Base-by-base conservation (phyloP, 2,329 filamentous ascomycete species). In the Beauveria caledonica region DNA sequence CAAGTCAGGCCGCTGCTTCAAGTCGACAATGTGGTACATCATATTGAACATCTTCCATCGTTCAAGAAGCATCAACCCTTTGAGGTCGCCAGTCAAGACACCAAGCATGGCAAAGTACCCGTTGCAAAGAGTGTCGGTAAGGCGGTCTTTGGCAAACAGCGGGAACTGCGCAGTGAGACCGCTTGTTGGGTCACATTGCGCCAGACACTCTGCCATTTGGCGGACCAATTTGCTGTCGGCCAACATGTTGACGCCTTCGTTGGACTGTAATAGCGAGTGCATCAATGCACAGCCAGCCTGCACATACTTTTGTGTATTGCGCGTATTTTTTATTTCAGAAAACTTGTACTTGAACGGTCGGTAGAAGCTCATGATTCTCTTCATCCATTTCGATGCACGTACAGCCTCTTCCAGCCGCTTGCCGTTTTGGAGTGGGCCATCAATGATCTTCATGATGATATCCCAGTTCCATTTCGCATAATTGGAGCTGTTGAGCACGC, bases 41-140 rank as follows among this genome's bases (percentile, higher is more conserved):
- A 99, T 99, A 73, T 97, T 97, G 76, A 97, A 92, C 81, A 99
- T 95, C 67, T 92, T 90, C 93, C 94, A 97, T 67, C 91, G 82
- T 71, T 97, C 93, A 69, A 99, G 84, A 76, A 99, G 93, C 63
- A 88, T 86, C 25, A 97, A 80, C 0, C 94, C 94, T 66, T 88
- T 90, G 0, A 83, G 77, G 68, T 96, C 91, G 58, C 87, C 87
- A 67, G 89, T 97, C 61, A 99, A 76, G 11, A 90, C 86, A 8
- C 94, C 95, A 2, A 99, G 77, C 79, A 99, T 90, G 15, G 92
- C 85, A 72, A 99, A 96, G 72, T 99, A 99, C 11, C 95, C 95
- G 17, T 89, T 87, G 63, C 90, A 94, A 7, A 99, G 80, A 0
- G 91, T 97, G 67, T 96, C 92, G 2, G 86, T 83, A 64, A 99